Percentiles rank a stretch among this genome's conserved stretches.
phyloP scores from a whole-genome alignment of 148 eudicot genomes.

The Silene latifolia region DNA sequence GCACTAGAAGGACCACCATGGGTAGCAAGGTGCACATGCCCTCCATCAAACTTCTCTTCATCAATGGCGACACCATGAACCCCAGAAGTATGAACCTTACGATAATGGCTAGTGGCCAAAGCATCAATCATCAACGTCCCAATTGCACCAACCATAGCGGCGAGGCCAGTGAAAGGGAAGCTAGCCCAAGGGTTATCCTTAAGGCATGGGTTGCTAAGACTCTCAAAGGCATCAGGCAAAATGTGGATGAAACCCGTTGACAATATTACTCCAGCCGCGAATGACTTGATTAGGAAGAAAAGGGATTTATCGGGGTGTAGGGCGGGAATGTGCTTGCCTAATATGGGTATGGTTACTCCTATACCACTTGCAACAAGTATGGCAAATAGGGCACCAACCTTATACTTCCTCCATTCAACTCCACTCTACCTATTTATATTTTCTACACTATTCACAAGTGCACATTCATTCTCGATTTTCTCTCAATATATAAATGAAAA shows the following conservation, averaged over 20 bases:
- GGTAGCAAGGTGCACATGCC: conserved; percentile 16
- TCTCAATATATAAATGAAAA: too few relatives aligned
- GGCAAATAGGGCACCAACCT: conserved; percentile 44
- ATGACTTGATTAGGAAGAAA: conserved; percentile 52
- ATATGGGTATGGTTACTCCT: conserved; percentile 48
- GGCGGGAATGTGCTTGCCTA: conserved; percentile 35
- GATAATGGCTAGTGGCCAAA: conserved; percentile 27
- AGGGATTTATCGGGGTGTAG: conserved; percentile 44
- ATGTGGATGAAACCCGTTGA: conserved; percentile 78
- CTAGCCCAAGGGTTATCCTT: conserved; percentile 25
- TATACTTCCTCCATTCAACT: too few relatives aligned
- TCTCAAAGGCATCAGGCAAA: conserved; percentile 43
- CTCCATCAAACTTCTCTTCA: conserved; percentile 8
- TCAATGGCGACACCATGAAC: not conserved
- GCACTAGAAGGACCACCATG: conserved; percentile 12
- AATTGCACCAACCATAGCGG: conserved; percentile 31
- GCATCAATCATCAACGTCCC: conserved; percentile 47
- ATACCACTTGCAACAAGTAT: conserved; percentile 48
- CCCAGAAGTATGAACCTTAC: conserved; percentile 12
- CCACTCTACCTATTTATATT: too few relatives aligned
- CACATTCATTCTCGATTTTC: too few relatives aligned
- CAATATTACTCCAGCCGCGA: conserved; percentile 60
- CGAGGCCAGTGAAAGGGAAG: conserved; percentile 27
- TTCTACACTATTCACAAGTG: too few relatives aligned
- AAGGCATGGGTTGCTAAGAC: conserved; percentile 31